Conservation (phyloP, 2,329 filamentous ascomycete genomes). For the Colletotrichum magnum region DNA sequence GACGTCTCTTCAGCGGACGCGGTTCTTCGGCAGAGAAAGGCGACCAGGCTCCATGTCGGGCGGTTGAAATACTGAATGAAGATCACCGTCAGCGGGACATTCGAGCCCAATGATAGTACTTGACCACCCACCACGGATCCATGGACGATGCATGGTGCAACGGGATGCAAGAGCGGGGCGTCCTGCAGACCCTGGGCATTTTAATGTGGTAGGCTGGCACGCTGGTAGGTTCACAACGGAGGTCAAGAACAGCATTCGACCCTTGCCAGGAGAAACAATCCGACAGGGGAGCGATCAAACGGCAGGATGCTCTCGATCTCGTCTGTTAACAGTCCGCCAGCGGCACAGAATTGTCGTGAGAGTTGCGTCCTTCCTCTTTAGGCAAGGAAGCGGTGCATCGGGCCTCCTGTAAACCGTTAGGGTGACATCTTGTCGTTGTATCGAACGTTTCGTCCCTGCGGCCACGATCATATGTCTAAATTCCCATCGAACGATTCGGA, state of each 20-base stretch:
- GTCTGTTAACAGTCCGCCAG: too few relatives aligned
- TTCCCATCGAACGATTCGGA: background rate
- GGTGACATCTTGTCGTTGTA: background rate
- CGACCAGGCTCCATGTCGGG: background rate
- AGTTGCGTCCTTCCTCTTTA: constrained; percentile 5
- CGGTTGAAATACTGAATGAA: constrained; percentile 8
- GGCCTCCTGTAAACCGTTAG: background rate
- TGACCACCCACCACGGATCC: too few relatives aligned
- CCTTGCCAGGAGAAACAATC: too few relatives aligned
- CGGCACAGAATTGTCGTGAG: too few relatives aligned
- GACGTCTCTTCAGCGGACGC: background rate
- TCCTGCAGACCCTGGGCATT: too few relatives aligned
- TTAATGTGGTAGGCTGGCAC: too few relatives aligned
- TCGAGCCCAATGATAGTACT: background rate
- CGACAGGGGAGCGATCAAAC: too few relatives aligned
- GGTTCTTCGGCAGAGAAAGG: background rate
- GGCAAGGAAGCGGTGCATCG: background rate
- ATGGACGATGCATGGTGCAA: background rate
- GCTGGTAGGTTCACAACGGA: too few relatives aligned
- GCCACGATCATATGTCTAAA: background rate
- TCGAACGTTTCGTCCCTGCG: background rate
- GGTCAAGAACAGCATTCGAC: too few relatives aligned
- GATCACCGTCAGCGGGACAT: constrained; percentile 9
- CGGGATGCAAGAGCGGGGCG: constrained; percentile 1
- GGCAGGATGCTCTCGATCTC: background rate